These are phyloP conservation scores for Lathyrus aphaca DNA, from an alignment of 306 rosid genomes.

Conservation along the genomic window DNA sequence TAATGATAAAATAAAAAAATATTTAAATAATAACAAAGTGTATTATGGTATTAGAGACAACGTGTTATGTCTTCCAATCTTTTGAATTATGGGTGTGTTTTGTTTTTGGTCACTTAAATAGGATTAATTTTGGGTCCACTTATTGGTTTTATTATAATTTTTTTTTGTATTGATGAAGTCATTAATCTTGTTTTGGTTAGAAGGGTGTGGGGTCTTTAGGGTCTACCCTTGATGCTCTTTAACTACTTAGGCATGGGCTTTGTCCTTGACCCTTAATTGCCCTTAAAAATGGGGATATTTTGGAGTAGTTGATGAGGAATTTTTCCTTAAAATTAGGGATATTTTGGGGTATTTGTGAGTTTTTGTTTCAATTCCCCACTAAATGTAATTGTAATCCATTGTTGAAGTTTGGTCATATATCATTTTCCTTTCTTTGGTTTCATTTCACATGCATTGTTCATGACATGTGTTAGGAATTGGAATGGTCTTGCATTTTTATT, in stretches of 20 bases:
- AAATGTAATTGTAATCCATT: constrained; percentile 43
- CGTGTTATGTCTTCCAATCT: constrained; percentile 38
- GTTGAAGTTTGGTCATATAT: constrained; percentile 31
- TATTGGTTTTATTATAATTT: constrained; percentile 29
- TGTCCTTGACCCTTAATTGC: constrained; percentile 40
- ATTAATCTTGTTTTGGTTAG: constrained; percentile 46
- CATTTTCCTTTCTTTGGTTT: constrained; percentile 26
- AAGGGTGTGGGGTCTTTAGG: constrained; percentile 30
- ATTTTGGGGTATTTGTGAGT: constrained; percentile 18
- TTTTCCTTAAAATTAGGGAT: constrained; percentile 39
- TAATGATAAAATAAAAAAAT: constrained; percentile 1
- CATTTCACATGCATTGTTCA: constrained; percentile 39
- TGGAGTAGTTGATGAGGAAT: constrained; percentile 8
- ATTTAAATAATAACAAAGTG: constrained; percentile 29
- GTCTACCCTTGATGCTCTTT: constrained; percentile 37
- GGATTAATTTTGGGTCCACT: constrained; percentile 44
- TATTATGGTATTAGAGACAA: constrained; percentile 36
- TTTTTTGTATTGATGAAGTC: constrained; percentile 42
- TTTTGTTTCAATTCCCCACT: constrained; percentile 39
- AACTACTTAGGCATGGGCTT: constrained; percentile 46
- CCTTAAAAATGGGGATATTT: constrained; percentile 46
- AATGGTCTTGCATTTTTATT: constrained; percentile 29
- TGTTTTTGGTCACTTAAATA: constrained; percentile 35
- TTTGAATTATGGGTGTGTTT: constrained; percentile 51
- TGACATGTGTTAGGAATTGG: not conserved